Percentiles rank a stretch among this genome's conserved stretches.
These are phyloP conservation scores for Picea sitchensis DNA, from an alignment of 75 land plant species.

Conservation along the genomic window DNA sequence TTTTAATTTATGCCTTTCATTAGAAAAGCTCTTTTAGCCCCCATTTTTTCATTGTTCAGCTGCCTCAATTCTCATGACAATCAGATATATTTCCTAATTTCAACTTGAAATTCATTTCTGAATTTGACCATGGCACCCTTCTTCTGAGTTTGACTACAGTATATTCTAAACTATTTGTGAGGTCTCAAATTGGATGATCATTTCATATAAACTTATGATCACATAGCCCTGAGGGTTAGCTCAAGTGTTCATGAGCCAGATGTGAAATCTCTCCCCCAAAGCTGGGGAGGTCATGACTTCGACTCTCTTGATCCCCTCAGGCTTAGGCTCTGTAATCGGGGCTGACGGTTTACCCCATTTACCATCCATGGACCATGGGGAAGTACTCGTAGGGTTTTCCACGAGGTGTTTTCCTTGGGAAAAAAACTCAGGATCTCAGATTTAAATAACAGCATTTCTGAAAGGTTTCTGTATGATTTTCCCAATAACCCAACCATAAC, in stretches of 20 bases:
- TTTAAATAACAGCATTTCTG: neutral
- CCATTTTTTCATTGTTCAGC: neutral
- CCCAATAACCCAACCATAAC: constrained; percentile 2
- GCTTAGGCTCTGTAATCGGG: no score
- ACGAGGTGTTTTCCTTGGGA: no score
- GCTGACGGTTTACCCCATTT: no score
- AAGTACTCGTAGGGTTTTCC: no score
- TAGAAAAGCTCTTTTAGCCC: neutral
- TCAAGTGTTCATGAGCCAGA: no score
- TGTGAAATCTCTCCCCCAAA: no score
- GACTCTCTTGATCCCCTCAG: no score
- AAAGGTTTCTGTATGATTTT: neutral
- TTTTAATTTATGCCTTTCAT: neutral
- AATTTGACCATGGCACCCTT: neutral
- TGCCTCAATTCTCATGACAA: neutral
- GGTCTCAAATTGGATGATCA: neutral
- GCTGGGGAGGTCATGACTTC: no score
- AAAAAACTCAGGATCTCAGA: no score
- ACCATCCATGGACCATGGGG: no score
- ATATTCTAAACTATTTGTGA: neutral
- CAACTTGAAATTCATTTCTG: neutral
- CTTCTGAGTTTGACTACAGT: neutral
- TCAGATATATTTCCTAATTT: neutral
- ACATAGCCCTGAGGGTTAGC: no score
- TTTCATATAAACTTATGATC: neutral